Evolutionary conservation across 2,329 filamentous ascomycete genomes (phyloP), one percentile per base, ranked within the genome.

Genomic region (Hypomyces perniciosus): DNA sequence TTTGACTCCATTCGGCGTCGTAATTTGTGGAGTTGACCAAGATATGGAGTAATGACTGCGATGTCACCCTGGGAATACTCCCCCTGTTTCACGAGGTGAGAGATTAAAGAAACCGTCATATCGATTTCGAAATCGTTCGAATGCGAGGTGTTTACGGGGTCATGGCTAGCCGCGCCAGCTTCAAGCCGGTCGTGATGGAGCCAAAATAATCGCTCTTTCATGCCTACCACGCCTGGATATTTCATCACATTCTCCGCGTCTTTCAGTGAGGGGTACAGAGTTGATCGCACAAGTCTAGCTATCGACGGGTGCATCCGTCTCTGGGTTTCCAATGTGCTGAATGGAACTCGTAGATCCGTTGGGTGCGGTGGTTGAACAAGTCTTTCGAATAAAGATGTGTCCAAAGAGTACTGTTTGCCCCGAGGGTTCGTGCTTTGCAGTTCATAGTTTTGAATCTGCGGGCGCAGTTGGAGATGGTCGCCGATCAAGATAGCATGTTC

Each of bases 31-130:
- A 81, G 64, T 54, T 86, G 82, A 0, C 80, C 81, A 0, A 75
- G 64, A 52, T 86, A 86, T 0, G 82, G 83, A 0, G 86, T 90
- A 5, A 91, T 61, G 0, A 92, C 79, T 0, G 85, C 84, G 52
- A 91, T 86, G 2, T 90, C 82, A 0, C 71, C 72, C 0, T 68
- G 65, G 0, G 62, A 64, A 61, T 90, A 89, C 0, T 58, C 61
- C 0, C 85, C 85, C 60, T 90, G 86, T 0, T 75, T 72, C 5
- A 85, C 69, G 1, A 91, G 65, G 59, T 91, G 85, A 0, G 73
- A 74, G 0, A 89, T 80, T 0, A 90, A 65, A 0, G 79, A 76
- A 6, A 73, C 68, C 0, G 78, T 76, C 80, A 91, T 84, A 0
- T 80, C 70, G 0, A 85, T 71, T 59, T 91, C 86, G 61, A 72